Base-by-base conservation (phyloP, 2,329 filamentous ascomycete species). In the Penicillium sp. region DNA sequence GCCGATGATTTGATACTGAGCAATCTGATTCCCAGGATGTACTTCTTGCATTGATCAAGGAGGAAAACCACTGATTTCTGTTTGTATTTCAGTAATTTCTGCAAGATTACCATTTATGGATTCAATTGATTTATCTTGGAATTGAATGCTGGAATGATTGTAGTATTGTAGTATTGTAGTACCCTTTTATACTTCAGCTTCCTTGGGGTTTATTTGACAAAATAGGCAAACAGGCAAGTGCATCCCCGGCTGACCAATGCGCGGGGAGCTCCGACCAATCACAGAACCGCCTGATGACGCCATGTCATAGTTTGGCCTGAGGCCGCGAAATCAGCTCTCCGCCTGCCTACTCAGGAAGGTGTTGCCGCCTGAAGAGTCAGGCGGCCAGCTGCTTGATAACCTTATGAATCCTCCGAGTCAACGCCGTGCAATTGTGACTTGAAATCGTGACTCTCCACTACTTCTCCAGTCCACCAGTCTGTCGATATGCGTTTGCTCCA, bases 401-500 rank as follows among this genome's bases (percentile, higher is more conserved):
- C 34, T n/a, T n/a, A n/a, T n/a, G n/a, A n/a, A n/a, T n/a, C n/a
- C n/a, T n/a, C n/a, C n/a, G n/a, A n/a, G n/a, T n/a, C 34, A 39
- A 24, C 29, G 10, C 18, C 17, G 18, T 43, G 40, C 37, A 39
- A 30, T 44, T 30, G 15, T 36, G 18, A n/a, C 18, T 26, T 7
- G n/a, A 21, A 10, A 20, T 29, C 26, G 42, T 32, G 29, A 33
- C 18, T 33, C 42, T 34, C 34, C 9, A 33, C 27, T 33, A 27
- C 24, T 6, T 27, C 10, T 10, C 24, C 10, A 6, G 24, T 6
- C n/a, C 39, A 29, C n/a, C 5, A 27, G 13, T 15, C 17, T 30
- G 34, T 49, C 24, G 51, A 21, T 30, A 66, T 66, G 64, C 56
- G 54, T 47, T 58, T 55, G 8, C 34, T 65, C 15, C 56, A 58